Base-by-base conservation (phyloP, 768 basidiomycete species). In the Hygrocybe coccinea region DNA sequence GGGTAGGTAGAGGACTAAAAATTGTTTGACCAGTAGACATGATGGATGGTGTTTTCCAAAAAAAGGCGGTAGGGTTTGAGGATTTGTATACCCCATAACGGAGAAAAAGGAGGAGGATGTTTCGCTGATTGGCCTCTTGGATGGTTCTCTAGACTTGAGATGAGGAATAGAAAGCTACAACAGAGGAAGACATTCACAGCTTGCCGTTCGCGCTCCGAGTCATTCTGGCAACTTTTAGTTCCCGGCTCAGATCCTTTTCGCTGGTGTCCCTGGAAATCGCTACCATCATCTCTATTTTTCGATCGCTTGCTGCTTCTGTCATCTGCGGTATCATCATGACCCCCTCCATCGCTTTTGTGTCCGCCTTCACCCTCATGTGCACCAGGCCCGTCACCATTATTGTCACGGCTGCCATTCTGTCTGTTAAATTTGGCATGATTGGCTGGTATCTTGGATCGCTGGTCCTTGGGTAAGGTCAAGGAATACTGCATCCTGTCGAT, bases 31-130 rank as follows among this genome's bases (percentile, higher is more conserved):
- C 38, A 34, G 37, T 25, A 35, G 57, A 29, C n/a, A 38, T 58
- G 36, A 58, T 55, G 22, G 56, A 54, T 45, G 52, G 48, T 36
- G 56, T 52, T 36, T 58, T 17, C 52, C 24, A n/a, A 19, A 47
- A 14, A 33, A 50, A 50, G 14, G 34, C 6, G 50, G 50, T 15
- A 36, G 50, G 50, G 17, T 14, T 37, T 34, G 25, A 33, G 24
- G 50, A 50, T 15, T 33, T 22, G 22, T 50, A 50, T 33, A 50
- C 50, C 11, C 50, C 50, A 47, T 47, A 47, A 14, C 19, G 46
- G 25, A 47, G 46, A 25, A n/a, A 47, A 15, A 19, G 46, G 14
- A 47, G 46, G 46, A 47, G 19, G n/a, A 47, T n/a, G 12, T 49
- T 9, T 9, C 22, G 47, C n/a, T 49, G n/a, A 25, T n/a, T 49